These are phyloP conservation scores for Athelia sp. DNA, from an alignment of 1,284 basidiomycete species.

Conservation along the genomic window DNA sequence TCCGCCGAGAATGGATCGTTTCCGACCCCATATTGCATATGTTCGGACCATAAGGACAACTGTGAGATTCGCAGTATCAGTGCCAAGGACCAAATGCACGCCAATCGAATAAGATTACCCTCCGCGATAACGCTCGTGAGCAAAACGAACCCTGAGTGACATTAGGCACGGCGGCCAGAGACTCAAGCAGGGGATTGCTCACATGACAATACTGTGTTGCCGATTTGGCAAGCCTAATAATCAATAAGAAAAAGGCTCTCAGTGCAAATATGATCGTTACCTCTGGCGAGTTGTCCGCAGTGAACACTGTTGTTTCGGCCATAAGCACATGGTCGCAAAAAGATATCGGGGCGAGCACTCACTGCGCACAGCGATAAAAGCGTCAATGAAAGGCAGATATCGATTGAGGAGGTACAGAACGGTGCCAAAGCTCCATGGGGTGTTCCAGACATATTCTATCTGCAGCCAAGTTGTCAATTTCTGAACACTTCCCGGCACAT, in stretches of 20 bases:
- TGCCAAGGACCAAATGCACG: neutral
- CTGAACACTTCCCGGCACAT: neutral
- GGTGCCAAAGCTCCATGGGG: conserved; percentile 28
- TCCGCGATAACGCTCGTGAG: conserved; percentile 31
- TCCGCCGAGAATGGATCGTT: conserved; percentile 23
- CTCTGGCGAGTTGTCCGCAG: conserved; percentile 20
- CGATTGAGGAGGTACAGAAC: conserved; percentile 35
- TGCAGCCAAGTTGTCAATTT: conserved; percentile 8
- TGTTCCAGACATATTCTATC: conserved; percentile 34
- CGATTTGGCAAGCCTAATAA: conserved; percentile 21
- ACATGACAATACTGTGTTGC: conserved; percentile 26
- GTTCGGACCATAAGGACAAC: conserved; percentile 35
- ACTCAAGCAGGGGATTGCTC: conserved; percentile 5
- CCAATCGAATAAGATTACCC: conserved; percentile 15
- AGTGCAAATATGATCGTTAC: conserved; percentile 12
- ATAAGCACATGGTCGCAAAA: neutral
- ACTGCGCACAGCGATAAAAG: conserved; percentile 30
- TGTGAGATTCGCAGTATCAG: conserved; percentile 11
- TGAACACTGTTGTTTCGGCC: conserved; percentile 18
- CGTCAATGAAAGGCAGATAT: conserved; percentile 37
- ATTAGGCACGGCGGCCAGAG: neutral
- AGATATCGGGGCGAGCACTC: conserved; percentile 9
- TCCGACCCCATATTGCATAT: conserved; percentile 37
- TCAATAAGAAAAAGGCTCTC: neutral
- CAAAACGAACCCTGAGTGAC: conserved; percentile 28